phyloP scores from a whole-genome alignment of 352 stramenopile genomes.

The Pythium phragmiticola region DNA sequence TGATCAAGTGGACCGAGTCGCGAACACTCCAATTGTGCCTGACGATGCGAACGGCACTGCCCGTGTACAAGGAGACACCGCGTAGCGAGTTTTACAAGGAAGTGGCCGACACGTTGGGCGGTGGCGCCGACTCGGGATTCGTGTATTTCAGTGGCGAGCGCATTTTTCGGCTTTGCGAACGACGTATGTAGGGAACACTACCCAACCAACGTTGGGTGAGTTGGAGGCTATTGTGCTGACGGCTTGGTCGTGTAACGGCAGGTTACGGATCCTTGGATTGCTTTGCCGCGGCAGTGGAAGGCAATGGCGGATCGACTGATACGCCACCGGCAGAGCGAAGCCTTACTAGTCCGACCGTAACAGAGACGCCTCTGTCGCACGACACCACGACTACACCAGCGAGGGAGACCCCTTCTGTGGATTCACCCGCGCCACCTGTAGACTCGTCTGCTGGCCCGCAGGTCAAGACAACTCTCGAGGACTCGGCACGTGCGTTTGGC shows the following conservation, averaged over 20 bases:
- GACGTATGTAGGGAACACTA: constrained; percentile 9
- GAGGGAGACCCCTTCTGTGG: not conserved
- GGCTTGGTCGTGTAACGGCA: not conserved
- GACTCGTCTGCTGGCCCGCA: not conserved
- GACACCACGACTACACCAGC: not conserved
- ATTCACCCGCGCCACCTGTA: not conserved
- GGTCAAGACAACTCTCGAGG: not conserved
- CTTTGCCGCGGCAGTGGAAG: constrained; percentile 22
- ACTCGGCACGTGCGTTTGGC: not conserved
- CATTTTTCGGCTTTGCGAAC: constrained; percentile 22
- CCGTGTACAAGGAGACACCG: not conserved
- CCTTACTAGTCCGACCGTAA: not conserved
- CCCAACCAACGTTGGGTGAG: not conserved
- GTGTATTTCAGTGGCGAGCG: constrained; percentile 9
- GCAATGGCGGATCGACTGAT: constrained; percentile 4
- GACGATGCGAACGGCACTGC: constrained; percentile 3
- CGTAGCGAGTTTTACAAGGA: constrained; percentile 12
- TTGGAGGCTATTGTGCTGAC: not conserved
- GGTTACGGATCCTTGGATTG: constrained; percentile 22
- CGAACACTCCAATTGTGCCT: constrained; percentile 10
- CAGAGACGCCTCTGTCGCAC: not conserved
- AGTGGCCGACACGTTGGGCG: constrained; percentile 7
- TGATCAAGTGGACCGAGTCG: constrained; percentile 22
- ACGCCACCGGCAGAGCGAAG: not conserved
- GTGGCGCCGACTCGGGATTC: not conserved